These are phyloP conservation scores for Tuber microsphaerosporum DNA, from an alignment of 495 filamentous ascomycete genomes.

Conservation along the genomic window DNA sequence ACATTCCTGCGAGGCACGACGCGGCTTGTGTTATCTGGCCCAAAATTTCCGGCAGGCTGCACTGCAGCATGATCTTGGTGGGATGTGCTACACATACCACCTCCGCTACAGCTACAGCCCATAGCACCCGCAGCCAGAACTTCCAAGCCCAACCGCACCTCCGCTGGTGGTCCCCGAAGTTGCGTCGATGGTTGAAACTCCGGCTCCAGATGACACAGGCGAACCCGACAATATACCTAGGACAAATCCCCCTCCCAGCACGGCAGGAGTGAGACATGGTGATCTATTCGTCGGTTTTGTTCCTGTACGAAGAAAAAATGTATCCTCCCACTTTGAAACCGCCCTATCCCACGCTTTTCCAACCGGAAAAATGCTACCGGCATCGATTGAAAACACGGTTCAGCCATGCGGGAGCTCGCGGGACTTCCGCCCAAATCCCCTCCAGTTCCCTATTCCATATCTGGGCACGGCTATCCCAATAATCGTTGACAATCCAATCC, in stretches of 20 bases:
- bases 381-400: constrained; percentile 3
- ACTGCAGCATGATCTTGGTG: neutral
- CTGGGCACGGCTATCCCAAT: neutral
- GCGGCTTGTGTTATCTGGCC: neutral
- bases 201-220: neutral
- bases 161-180: neutral
- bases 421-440: neutral
- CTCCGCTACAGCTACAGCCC: neutral
- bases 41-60: neutral
- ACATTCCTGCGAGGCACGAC: neutral
- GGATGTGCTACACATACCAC: neutral
- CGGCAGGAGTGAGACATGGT: neutral
- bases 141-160: neutral
- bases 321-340: neutral
- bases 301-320: neutral
- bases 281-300: neutral
- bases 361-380: neutral
- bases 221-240: neutral
- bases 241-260: neutral
- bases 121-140: neutral
- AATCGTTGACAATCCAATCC: neutral
- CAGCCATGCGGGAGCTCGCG: neutral
- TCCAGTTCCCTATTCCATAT: neutral
- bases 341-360: constrained; percentile 4
- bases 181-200: neutral